These are phyloP conservation scores for Podaxis pistillaris DNA, from an alignment of 768 basidiomycete species.

Conservation along the genomic window DNA sequence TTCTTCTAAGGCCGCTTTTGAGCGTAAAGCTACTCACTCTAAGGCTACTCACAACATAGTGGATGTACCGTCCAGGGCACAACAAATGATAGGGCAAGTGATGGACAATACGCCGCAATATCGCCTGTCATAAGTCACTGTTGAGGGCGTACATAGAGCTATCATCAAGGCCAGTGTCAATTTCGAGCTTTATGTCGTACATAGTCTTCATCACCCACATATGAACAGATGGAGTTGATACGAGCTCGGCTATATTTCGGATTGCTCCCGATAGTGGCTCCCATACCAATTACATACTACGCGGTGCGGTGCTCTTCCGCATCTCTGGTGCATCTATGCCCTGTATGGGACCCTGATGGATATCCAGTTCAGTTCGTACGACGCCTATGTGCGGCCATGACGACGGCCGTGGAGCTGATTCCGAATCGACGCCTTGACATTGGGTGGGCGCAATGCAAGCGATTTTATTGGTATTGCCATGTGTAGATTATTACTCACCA, in stretches of 20 bases:
- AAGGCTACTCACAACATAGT: constrained; percentile 22
- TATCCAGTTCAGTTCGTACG: constrained; percentile 9
- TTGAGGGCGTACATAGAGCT: constrained; percentile 20
- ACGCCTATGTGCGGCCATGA: background rate
- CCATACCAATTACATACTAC: background rate
- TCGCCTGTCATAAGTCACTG: constrained; percentile 23
- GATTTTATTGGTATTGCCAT: background rate
- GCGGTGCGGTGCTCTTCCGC: background rate
- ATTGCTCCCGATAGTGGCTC: background rate
- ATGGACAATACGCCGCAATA: constrained; percentile 18
- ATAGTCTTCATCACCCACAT: constrained; percentile 8
- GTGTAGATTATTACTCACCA: background rate
- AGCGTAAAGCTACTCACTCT: constrained; percentile 26
- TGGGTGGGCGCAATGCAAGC: constrained; percentile 4
- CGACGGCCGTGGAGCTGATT: constrained; percentile 10
- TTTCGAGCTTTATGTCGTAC: constrained; percentile 27
- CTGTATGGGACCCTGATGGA: background rate
- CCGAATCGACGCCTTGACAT: constrained; percentile 6
- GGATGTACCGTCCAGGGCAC: constrained; percentile 24
- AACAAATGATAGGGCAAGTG: constrained; percentile 23
- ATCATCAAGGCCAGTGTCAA: constrained; percentile 24
- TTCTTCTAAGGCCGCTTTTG: constrained; percentile 22
- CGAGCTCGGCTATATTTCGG: background rate
- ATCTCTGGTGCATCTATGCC: background rate
- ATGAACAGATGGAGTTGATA: background rate